phyloP scores from a whole-genome alignment of 768 basidiomycete genomes.

The Mycena crocata region DNA sequence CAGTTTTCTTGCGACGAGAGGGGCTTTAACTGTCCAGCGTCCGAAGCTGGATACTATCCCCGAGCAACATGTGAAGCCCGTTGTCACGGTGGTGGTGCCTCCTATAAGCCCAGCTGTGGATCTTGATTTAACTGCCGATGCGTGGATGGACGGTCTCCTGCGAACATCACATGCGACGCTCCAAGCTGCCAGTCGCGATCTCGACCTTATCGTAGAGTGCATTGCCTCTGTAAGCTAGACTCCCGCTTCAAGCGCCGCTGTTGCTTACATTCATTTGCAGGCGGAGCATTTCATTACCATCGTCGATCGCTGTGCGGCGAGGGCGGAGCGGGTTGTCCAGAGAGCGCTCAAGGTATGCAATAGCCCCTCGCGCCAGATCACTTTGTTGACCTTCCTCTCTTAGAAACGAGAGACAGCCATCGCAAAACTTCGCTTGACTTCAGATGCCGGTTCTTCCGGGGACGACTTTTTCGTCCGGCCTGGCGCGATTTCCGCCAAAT shows the following conservation, averaged over 20 bases:
- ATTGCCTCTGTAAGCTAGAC: constrained; percentile 60
- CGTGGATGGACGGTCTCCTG: constrained; percentile 53
- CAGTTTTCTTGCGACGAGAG: background rate
- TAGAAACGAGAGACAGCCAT: constrained; percentile 66
- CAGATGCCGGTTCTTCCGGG: constrained; percentile 28
- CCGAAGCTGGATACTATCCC: constrained; percentile 48
- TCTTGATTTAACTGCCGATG: constrained; percentile 44
- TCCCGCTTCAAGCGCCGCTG: constrained; percentile 1
- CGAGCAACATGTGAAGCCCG: constrained; percentile 14
- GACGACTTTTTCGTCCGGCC: constrained; percentile 36
- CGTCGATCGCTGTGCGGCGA: constrained; percentile 65
- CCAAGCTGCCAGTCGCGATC: constrained; percentile 65
- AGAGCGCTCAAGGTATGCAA: constrained; percentile 64
- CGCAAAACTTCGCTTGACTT: constrained; percentile 51
- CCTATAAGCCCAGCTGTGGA: constrained; percentile 7
- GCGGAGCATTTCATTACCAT: constrained; percentile 67
- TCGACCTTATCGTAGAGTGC: constrained; percentile 65
- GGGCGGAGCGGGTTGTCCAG: constrained; percentile 67
- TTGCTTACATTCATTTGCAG: constrained; percentile 43
- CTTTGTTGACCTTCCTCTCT: constrained; percentile 18
- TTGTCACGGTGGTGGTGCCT: background rate
- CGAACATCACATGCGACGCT: constrained; percentile 62
- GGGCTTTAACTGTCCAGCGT: constrained; percentile 29
- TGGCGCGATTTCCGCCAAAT: constrained; percentile 47
- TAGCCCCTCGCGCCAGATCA: background rate